Evolutionary conservation across 345 rosid species (phyloP), one percentile per base, ranked within the genome.

Genomic region (Gossypium turneri): DNA sequence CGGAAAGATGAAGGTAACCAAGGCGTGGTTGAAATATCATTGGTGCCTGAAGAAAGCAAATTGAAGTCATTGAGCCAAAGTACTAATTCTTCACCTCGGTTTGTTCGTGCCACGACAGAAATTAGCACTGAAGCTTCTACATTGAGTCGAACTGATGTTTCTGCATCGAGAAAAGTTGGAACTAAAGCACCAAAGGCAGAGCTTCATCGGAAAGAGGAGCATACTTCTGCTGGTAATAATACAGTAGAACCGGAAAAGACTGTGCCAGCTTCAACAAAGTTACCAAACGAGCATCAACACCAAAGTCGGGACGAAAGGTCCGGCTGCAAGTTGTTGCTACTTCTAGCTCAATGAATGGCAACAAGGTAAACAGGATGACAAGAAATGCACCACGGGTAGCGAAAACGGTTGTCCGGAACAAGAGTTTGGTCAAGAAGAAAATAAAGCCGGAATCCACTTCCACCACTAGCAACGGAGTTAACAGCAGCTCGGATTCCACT

Each of bases 351-450:
- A 79, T 75, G 67, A 78, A 79, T 73, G 78, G 79, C 34, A 84
- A 77, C 71, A 81, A 80, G 74, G 84, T 63, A 63, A 85, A 76
- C 82, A 91, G 86, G 86, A 66, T 85, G 50, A 73, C 83, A 17
- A 88, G 88, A 79, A 84, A 80, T 73, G 76, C 78, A 47, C 85
- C 92, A n/a, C 87, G 88, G 62, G 68, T 84, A 51, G 88, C 80
- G 63, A 91, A 91, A 79, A 86, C 86, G 0, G 82, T 83, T 27
- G 79, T 85, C 64, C 86, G 82, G 82, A 88, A 73, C 79, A 92
- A 81, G 84, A 78, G 74, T 79, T 79, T 81, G 25, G 65, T 75
- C 56, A 94, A 84, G 81, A 89, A 76, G 89, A 89, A 87, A 87
- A 60, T 66, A 22, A 90, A 84, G 82, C 85, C 77, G 50, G 86